A percentile compares a stretch with the other conserved stretches of the same genome.
These are phyloP conservation scores for Picochlorum sp. DNA, from an alignment of 139 green algal species.

Conservation along the genomic window DNA sequence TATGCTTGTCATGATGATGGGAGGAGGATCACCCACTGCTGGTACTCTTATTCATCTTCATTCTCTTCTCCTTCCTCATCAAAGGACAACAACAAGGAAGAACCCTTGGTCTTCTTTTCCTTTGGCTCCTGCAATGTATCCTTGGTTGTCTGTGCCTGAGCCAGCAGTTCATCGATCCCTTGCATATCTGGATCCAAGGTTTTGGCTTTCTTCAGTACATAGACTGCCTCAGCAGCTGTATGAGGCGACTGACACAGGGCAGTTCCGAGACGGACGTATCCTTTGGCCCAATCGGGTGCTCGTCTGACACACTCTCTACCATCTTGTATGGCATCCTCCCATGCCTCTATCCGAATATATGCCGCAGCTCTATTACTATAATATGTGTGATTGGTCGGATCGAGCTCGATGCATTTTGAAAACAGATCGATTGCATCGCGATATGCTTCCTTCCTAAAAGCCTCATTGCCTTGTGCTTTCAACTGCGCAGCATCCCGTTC, in stretches of 20 bases:
- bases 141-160: neutral
- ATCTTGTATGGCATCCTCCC: constrained; percentile 46
- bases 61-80: too few relatives aligned
- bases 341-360: constrained; percentile 34
- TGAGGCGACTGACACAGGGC: constrained; percentile 19
- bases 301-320: constrained; percentile 28
- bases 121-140: neutral
- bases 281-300: constrained; percentile 43
- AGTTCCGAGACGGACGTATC: constrained; percentile 30
- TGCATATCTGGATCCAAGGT: neutral
- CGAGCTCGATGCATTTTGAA: constrained; percentile 62
- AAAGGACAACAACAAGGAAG: too few relatives aligned
- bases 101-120: too few relatives aligned
- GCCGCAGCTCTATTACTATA: constrained; percentile 73
- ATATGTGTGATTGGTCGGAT: constrained; percentile 63
- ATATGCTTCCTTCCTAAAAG: constrained; percentile 47
- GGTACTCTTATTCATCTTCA: too few relatives aligned
- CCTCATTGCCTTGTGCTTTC: constrained; percentile 66
- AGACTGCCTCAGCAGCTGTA: constrained; percentile 7
- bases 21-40: too few relatives aligned
- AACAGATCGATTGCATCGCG: constrained; percentile 55
- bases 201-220: constrained; percentile 1
- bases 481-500: constrained; percentile 39
- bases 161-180: neutral
- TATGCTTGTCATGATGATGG: too few relatives aligned